Evolutionary conservation across 164 flowering plant species (phyloP).

Genomic region (Pachysandra terminalis): DNA sequence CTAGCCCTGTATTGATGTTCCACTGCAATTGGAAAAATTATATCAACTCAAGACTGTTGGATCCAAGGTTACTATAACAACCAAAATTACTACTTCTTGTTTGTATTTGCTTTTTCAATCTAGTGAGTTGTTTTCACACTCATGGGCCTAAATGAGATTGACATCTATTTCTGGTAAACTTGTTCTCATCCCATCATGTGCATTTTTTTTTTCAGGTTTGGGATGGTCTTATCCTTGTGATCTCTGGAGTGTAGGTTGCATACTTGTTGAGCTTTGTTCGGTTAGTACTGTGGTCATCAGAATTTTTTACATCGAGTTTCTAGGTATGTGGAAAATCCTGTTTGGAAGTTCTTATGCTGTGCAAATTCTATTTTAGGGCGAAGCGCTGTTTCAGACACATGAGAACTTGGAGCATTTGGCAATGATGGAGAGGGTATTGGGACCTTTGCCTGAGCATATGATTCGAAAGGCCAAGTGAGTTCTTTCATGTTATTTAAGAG

Average conservation of each 20-base stretch:
- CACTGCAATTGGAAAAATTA: no score
- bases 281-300: slow-evolving; percentile 33
- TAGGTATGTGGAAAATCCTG: background rate
- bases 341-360: background rate
- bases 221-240: slow-evolving; percentile 97
- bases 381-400: slow-evolving; percentile 80
- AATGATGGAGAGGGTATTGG: slow-evolving; percentile 93
- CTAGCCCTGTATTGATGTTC: no score
- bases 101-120: no score
- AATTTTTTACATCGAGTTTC: background rate
- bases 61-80: no score
- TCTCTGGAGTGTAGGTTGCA: slow-evolving; percentile 95
- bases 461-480: slow-evolving; percentile 54
- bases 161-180: background rate
- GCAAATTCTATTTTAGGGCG: slow-evolving; percentile 47
- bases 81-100: no score
- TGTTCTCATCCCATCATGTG: background rate
- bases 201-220: slow-evolving; percentile 50
- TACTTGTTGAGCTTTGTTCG: slow-evolving; percentile 78
- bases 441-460: slow-evolving; percentile 79
- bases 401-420: slow-evolving; percentile 91
- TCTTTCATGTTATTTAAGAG: background rate
- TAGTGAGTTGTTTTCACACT: background rate
- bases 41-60: no score
- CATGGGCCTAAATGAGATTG: background rate